Conservation (phyloP, 768 basidiomycete species). For the Xerocomus potaroensis region DNA sequence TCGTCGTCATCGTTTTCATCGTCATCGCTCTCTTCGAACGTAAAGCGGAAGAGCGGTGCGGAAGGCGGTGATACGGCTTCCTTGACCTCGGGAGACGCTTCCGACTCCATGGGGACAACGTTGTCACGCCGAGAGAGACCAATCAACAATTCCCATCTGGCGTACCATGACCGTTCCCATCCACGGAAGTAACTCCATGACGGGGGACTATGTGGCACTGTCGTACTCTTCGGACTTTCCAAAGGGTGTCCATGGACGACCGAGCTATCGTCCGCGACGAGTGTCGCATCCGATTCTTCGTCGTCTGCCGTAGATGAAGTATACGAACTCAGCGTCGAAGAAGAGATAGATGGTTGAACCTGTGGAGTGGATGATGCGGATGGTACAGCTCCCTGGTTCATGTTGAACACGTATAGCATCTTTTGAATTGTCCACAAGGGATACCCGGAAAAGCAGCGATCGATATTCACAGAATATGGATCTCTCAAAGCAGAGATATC, state of each 20-base stretch:
- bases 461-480: slow-evolving; percentile 51
- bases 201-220: slow-evolving; percentile 6
- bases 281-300: slow-evolving; percentile 54
- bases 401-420: slow-evolving; percentile 58
- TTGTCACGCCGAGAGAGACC: slow-evolving; percentile 37
- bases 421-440: slow-evolving; percentile 66
- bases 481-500: slow-evolving; percentile 58
- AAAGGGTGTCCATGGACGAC: background rate
- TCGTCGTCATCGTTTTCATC: slow-evolving; percentile 9
- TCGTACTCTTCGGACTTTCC: slow-evolving; percentile 2
- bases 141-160: slow-evolving; percentile 50
- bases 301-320: slow-evolving; percentile 11
- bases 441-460: slow-evolving; percentile 53
- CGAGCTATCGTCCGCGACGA: slow-evolving; percentile 44
- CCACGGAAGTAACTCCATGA: slow-evolving; percentile 14
- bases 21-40: slow-evolving; percentile 18
- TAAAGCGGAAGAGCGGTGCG: slow-evolving; percentile 18
- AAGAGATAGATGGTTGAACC: slow-evolving; percentile 15
- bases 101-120: background rate
- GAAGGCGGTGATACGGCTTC: background rate
- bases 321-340: slow-evolving; percentile 18
- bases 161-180: slow-evolving; percentile 51
- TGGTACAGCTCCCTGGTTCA: slow-evolving; percentile 34
- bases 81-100: background rate
- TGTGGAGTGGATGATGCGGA: slow-evolving; percentile 7